Conservation (phyloP, 768 basidiomycete genomes). For the Lentinula guzmanii region DNA sequence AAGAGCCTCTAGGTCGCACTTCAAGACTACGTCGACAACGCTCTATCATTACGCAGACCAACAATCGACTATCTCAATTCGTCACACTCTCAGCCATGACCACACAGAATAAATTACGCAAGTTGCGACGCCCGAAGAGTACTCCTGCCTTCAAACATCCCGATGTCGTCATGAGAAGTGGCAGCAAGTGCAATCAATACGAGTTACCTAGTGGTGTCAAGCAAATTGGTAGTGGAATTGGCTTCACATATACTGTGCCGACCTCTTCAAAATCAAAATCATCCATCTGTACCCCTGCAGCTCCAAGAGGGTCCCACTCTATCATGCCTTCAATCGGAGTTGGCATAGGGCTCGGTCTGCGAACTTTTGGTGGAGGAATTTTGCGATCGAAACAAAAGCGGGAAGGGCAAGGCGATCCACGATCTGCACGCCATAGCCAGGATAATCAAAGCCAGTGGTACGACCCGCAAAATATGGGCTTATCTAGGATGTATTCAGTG, state of each 20-base stretch:
- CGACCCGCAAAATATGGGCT: background rate
- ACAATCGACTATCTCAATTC: background rate
- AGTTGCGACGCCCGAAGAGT: conserved; percentile 1
- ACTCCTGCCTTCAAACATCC: conserved; percentile 1
- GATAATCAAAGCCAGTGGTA: background rate
- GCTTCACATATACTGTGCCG: conserved; percentile 37
- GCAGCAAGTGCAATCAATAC: background rate
- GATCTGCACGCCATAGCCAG: background rate
- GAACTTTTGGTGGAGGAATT: background rate
- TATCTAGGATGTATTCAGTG: background rate
- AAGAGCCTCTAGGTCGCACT: background rate
- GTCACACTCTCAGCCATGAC: background rate
- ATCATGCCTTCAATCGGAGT: background rate
- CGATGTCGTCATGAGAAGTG: background rate
- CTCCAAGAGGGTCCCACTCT: background rate
- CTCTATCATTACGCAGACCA: background rate
- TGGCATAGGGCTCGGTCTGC: background rate
- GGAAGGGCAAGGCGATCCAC: background rate
- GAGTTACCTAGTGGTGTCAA: conserved; percentile 40
- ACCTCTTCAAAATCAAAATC: conserved; percentile 11
- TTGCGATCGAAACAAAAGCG: background rate
- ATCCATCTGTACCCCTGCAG: background rate
- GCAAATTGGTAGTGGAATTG: conserved; percentile 48
- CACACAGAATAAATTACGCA: conserved; percentile 4
- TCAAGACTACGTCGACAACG: conserved; percentile 4